These are phyloP conservation scores for Fusarium abutilonis DNA, from an alignment of 2,329 filamentous ascomycete genomes.

Conservation along the genomic window DNA sequence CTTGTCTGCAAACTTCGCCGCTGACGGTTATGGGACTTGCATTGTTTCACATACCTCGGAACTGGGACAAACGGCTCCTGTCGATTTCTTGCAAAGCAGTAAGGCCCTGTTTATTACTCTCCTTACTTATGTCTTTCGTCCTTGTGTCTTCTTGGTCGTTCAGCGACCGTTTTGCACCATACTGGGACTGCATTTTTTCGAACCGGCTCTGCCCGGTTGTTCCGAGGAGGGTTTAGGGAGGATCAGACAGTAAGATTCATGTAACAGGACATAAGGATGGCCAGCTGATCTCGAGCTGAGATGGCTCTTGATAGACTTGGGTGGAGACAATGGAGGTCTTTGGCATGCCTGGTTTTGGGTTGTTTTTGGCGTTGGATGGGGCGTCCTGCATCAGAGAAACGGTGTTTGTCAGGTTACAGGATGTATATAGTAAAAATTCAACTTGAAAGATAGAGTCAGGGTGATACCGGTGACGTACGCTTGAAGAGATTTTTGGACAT, in stretches of 20 bases:
- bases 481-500: not conserved
- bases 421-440: slow-evolving; percentile 26
- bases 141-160: slow-evolving; percentile 11
- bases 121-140: slow-evolving; percentile 23
- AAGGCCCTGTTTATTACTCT: slow-evolving; percentile 25
- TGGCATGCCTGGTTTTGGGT: slow-evolving; percentile 36
- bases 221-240: slow-evolving; percentile 9
- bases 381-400: slow-evolving; percentile 44
- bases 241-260: slow-evolving; percentile 8
- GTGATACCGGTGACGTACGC: not conserved
- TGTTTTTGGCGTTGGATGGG: slow-evolving; percentile 45
- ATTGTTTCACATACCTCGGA: slow-evolving; percentile 44
- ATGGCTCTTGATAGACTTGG: slow-evolving; percentile 31
- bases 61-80: slow-evolving; percentile 24
- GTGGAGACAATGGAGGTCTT: slow-evolving; percentile 21
- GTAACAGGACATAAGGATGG: slow-evolving; percentile 17
- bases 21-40: slow-evolving; percentile 43
- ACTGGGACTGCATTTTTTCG: slow-evolving; percentile 17
- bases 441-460: slow-evolving; percentile 1
- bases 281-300: slow-evolving; percentile 11
- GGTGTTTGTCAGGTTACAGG: slow-evolving; percentile 41
- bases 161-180: slow-evolving; percentile 15
- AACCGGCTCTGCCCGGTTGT: slow-evolving; percentile 12
- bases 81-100: slow-evolving; percentile 24
- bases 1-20: slow-evolving; percentile 29